Evolutionary conservation across 1,284 basidiomycete species (phyloP).

Genomic region (Kwoniella shivajii): DNA sequence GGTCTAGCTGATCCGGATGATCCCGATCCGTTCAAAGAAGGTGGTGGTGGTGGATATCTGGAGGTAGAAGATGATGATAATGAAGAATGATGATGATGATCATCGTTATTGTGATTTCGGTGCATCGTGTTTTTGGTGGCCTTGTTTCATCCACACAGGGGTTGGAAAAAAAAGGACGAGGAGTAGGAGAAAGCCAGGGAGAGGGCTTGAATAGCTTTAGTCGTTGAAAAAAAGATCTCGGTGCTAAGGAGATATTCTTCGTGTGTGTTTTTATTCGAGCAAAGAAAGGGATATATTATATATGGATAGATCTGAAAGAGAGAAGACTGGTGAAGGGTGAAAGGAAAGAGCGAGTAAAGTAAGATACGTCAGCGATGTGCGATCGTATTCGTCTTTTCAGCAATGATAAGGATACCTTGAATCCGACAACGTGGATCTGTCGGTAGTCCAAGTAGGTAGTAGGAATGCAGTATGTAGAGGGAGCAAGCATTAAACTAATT

Average conservation of each 20-base stretch:
- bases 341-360: no score
- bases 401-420: no score
- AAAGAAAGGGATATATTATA: not conserved
- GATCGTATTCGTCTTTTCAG: no score
- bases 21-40: not conserved
- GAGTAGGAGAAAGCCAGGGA: not conserved
- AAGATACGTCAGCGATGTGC: no score
- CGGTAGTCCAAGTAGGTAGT: no score
- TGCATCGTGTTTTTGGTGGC: slow-evolving; percentile 2
- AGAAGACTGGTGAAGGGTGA: no score
- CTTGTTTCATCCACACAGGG: slow-evolving; percentile 2
- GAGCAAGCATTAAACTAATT: no score
- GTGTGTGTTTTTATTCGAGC: not conserved
- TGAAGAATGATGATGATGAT: slow-evolving; percentile 3
- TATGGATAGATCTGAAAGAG: not conserved
- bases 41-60: slow-evolving; percentile 12
- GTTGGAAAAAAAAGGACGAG: not conserved
- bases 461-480: no score
- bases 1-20: slow-evolving; percentile 4
- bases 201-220: not conserved
- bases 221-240: not conserved
- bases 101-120: slow-evolving; percentile 2
- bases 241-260: not conserved
- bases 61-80: slow-evolving; percentile 5
- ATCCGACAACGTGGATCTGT: no score